Conservation (phyloP, 352 stramenopile genomes). For the Pythium scleroteichum region DNA sequence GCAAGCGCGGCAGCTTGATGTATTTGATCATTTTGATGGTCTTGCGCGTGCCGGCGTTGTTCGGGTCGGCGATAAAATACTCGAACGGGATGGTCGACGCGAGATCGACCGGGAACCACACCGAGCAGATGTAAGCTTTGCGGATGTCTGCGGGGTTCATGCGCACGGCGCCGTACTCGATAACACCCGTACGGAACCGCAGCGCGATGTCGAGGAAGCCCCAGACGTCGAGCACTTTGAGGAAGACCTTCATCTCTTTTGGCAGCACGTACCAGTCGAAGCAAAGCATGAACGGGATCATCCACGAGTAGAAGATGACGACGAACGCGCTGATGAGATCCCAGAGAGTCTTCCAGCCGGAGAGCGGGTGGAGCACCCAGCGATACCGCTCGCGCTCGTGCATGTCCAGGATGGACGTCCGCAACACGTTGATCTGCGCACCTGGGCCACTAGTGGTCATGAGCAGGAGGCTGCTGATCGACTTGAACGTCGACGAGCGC, state of each 20-base stretch:
- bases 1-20: conserved; percentile 56
- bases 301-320: conserved; percentile 77
- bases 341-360: conserved; percentile 51
- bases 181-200: conserved; percentile 58
- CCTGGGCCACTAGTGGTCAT: conserved; percentile 4
- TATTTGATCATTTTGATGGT: conserved; percentile 82
- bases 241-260: conserved; percentile 30
- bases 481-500: conserved; percentile 27
- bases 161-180: conserved; percentile 54
- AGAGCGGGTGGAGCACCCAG: conserved; percentile 59
- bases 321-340: conserved; percentile 52
- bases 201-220: conserved; percentile 51
- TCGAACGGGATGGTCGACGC: conserved; percentile 61
- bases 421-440: conserved; percentile 58
- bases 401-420: conserved; percentile 58
- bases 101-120: conserved; percentile 69
- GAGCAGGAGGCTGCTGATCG: conserved; percentile 32
- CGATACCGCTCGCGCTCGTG: conserved; percentile 48
- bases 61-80: conserved; percentile 41
- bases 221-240: conserved; percentile 54
- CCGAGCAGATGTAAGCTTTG: conserved; percentile 43
- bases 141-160: conserved; percentile 58
- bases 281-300: conserved; percentile 68
- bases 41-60: conserved; percentile 51
- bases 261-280: conserved; percentile 57